Evolutionary conservation across 1,139 yeast species (phyloP), one percentile per base, ranked within the genome.

Genomic region (Insectozyma bohioensis): DNA sequence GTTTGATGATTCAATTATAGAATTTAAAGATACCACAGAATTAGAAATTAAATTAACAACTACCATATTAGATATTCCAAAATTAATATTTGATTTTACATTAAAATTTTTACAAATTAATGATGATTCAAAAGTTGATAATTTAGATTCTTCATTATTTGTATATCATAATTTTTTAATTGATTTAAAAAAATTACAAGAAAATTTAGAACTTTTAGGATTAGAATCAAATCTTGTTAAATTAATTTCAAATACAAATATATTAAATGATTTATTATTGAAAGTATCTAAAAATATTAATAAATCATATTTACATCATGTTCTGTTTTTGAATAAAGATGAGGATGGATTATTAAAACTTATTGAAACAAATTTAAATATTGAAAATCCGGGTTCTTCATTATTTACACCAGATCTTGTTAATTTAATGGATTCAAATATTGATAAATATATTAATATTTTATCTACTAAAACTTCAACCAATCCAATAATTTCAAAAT

Each of bases 381-480:
- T 8, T 15, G 5, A 5, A 4, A 20, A 20, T 12, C 17, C 24
- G 18, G 14, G 24, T 5, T 6, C 11, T 25, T 28, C 28, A 12
- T 35, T 52, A 18, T 60, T 54, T 39, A 48, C 58, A 1, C 33
- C 31, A 12, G 53, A 52, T 3, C 34, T 56, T n/a, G 46, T 53
- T 5, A 48, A 44, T 9, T 36, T 51, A 20, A 58, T 61, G 45
- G 66, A 61, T 28, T 37, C 39, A 3, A 51, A 58, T 30, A 42
- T 60, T 33, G 58, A 53, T 16, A 28, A 36, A n/a, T 63, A 63
- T 34, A 43, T 56, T 31, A 33, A 36, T 10, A 30, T 31, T 6
- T 32, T 52, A 3, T 25, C 31, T 4, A 20, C 21, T 9, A n/a
- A 23, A 10, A 20, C 5, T 10, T 4, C 11, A 6, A 3, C 12